phyloP scores from a whole-genome alignment of 2,329 filamentous ascomycete species.

The Diaporthe sp. region DNA sequence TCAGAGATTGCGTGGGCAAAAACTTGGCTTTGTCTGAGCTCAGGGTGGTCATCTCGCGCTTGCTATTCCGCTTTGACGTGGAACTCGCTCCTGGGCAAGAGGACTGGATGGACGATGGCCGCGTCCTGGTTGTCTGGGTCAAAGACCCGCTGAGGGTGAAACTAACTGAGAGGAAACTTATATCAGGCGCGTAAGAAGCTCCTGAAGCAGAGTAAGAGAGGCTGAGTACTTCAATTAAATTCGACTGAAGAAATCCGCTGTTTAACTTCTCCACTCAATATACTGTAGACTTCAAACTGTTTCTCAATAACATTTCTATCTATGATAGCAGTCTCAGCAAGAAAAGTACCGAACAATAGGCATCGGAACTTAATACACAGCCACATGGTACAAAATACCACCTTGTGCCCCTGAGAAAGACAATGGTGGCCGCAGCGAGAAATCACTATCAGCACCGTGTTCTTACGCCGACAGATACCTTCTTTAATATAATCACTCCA shows the following conservation, averaged over 20 bases:
- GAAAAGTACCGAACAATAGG: too few species aligned
- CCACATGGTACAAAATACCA: too few species aligned
- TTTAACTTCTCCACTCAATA: too few species aligned
- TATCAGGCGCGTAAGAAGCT: not conserved
- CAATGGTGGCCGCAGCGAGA: too few species aligned
- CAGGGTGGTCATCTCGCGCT: conserved; percentile 50
- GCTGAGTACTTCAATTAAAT: not conserved
- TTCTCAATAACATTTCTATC: too few species aligned
- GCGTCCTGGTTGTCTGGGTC: conserved; percentile 1
- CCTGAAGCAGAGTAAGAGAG: not conserved
- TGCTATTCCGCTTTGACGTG: conserved; percentile 53
- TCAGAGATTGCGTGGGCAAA: conserved; percentile 44
- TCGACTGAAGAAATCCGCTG: too few species aligned
- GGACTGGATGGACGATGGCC: conserved; percentile 1
- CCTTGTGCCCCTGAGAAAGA: too few species aligned
- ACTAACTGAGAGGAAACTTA: conserved; percentile 19
- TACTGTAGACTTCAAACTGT: too few species aligned
- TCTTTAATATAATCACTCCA: not conserved
- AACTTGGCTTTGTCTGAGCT: conserved; percentile 53
- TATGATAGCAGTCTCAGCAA: too few species aligned
- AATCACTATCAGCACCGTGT: too few species aligned
- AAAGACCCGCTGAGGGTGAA: conserved; percentile 15
- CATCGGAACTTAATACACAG: too few species aligned
- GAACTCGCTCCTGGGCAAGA: conserved; percentile 39
- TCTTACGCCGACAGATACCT: too few species aligned